Percentiles rank a stretch among this genome's conserved stretches.
phyloP scores from a whole-genome alignment of 176 grass and related monocot species.

The Pharus latifolius region DNA sequence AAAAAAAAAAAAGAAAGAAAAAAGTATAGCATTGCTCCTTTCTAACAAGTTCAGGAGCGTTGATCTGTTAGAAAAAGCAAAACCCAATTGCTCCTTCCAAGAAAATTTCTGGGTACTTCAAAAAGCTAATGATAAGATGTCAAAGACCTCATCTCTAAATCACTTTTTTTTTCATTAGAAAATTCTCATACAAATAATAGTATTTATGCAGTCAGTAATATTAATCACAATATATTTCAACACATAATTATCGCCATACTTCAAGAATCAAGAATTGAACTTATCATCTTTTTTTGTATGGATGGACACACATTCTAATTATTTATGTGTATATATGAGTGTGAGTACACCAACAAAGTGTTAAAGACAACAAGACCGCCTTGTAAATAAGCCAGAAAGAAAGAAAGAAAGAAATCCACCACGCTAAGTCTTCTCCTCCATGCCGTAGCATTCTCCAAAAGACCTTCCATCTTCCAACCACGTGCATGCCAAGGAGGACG shows the following conservation, averaged over 20 bases:
- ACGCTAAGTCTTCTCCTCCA: constrained; percentile 21
- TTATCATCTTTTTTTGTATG: too few relatives aligned
- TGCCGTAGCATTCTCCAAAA: background rate
- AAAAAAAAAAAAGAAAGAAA: background rate
- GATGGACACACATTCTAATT: too few relatives aligned
- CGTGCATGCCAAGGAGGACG: constrained; percentile 6
- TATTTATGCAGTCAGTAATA: too few relatives aligned
- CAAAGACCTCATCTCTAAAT: background rate
- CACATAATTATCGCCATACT: too few relatives aligned
- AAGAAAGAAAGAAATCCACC: constrained; percentile 17
- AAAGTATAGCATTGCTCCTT: background rate
- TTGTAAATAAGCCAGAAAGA: background rate
- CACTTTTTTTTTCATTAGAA: too few relatives aligned
- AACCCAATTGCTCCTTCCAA: background rate
- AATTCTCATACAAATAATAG: too few relatives aligned
- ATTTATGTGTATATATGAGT: too few relatives aligned
- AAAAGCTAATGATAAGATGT: constrained; percentile 12
- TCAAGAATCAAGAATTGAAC: too few relatives aligned
- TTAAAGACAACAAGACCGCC: too few relatives aligned
- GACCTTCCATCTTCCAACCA: background rate
- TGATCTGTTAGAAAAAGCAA: background rate
- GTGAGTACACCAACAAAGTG: too few relatives aligned
- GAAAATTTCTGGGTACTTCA: background rate
- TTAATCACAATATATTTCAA: too few relatives aligned
- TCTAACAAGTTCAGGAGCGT: background rate